Evolutionary conservation across 768 basidiomycete species (phyloP).

Genomic region (Mycena galopus): DNA sequence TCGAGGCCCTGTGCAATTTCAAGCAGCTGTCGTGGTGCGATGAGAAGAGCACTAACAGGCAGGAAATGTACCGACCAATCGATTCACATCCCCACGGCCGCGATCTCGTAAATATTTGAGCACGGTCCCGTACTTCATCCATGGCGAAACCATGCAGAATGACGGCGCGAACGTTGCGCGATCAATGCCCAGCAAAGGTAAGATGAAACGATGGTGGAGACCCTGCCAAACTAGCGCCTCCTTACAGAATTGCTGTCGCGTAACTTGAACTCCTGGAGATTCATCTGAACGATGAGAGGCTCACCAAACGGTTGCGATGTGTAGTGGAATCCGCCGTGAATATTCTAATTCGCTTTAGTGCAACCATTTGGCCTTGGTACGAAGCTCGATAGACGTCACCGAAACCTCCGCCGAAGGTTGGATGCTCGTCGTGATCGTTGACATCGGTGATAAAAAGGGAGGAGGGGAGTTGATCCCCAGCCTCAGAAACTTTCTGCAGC

Average conservation of each 20-base stretch:
- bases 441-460: slow-evolving; percentile 30
- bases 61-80: slow-evolving; percentile 16
- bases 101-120: slow-evolving; percentile 36
- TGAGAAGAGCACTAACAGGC: neutral
- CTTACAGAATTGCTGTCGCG: slow-evolving; percentile 41
- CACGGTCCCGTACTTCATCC: slow-evolving; percentile 45
- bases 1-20: slow-evolving; percentile 39
- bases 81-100: slow-evolving; percentile 36
- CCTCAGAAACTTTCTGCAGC: slow-evolving; percentile 25
- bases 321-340: neutral
- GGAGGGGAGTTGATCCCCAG: slow-evolving; percentile 26
- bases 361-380: neutral
- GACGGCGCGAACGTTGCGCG: slow-evolving; percentile 37
- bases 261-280: no score
- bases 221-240: slow-evolving; percentile 47
- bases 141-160: slow-evolving; percentile 46
- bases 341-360: slow-evolving; percentile 1
- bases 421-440: slow-evolving; percentile 16
- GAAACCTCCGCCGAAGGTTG: slow-evolving; percentile 37
- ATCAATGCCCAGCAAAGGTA: no score
- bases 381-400: slow-evolving; percentile 22
- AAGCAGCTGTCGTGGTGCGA: slow-evolving; percentile 8
- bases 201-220: slow-evolving; percentile 43
- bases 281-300: neutral
- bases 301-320: slow-evolving; percentile 4